Percentiles rank a stretch among this genome's conserved stretches.
Evolutionary conservation across 1,284 basidiomycete genomes (phyloP).

Genomic region (Cryptococcus depauperatus): DNA sequence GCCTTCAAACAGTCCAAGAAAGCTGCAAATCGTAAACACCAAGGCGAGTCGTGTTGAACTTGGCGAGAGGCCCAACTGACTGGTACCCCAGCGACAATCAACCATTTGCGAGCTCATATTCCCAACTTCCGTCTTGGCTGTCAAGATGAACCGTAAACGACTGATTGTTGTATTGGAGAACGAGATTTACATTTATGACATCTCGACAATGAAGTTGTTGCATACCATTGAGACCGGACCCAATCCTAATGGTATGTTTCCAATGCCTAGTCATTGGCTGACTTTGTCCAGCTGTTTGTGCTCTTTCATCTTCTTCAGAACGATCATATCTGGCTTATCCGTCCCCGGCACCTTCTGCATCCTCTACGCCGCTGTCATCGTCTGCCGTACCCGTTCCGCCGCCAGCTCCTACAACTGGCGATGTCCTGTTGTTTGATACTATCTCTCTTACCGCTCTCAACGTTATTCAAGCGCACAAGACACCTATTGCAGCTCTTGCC

Average conservation of each 20-base stretch:
- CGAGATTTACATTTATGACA: slow-evolving; percentile 98
- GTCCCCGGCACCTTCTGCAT: slow-evolving; percentile 78
- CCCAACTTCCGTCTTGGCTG: slow-evolving; percentile 87
- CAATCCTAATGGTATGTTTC: slow-evolving; percentile 73
- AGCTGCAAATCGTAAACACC: slow-evolving; percentile 95
- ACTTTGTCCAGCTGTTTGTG: slow-evolving; percentile 68
- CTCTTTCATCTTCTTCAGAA: slow-evolving; percentile 91
- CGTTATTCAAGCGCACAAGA: slow-evolving; percentile 94
- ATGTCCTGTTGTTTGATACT: slow-evolving; percentile 89
- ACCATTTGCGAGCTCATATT: slow-evolving; percentile 99
- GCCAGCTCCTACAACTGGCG: slow-evolving; percentile 57
- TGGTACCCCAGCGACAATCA: slow-evolving; percentile 67
- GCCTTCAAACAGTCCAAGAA: slow-evolving; percentile 75
- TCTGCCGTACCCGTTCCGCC: slow-evolving; percentile 44
- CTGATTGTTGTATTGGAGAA: slow-evolving; percentile 90
- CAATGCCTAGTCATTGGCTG: neutral
- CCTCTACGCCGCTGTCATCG: slow-evolving; percentile 49
- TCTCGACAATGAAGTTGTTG: slow-evolving; percentile 93
- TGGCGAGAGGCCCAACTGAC: neutral
- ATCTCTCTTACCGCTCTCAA: slow-evolving; percentile 83
- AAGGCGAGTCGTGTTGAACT: slow-evolving; percentile 57
- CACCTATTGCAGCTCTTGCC: slow-evolving; percentile 78
- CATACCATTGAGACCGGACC: slow-evolving; percentile 96
- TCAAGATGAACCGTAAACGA: slow-evolving; percentile 93
- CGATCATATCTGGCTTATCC: slow-evolving; percentile 93